Evolutionary conservation across 306 rosid species (phyloP), one percentile per base, ranked within the genome.

Genomic region (Coriaria nepalensis): DNA sequence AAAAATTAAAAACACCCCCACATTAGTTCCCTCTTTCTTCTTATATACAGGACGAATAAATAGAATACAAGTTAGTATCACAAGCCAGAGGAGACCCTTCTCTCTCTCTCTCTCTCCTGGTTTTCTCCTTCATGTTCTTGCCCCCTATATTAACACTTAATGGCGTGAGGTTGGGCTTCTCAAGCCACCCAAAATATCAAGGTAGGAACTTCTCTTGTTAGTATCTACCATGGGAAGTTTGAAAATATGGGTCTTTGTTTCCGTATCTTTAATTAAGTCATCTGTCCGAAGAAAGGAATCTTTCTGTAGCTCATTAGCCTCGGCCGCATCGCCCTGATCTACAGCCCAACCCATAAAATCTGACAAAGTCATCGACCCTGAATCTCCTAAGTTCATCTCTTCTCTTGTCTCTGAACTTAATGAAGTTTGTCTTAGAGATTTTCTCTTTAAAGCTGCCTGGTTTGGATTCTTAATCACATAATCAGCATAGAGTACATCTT

Each of bases 311-410:
- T 75, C 81, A 57, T 64, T 80, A 62, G 59, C 77, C 5, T 8
- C 8, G 35, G 73, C 81, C 1, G 63, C 7, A 9, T 73, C 87
- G 8, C 64, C 74, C 49, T 71, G 78, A 10, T 80, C 80, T 8
- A 7, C 5, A 12, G 56, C 77, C 98, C 98, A 92, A 35, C 98
- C 98, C 96, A 92, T 92, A 77, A 85, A 85, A 78, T 92, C 98
- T 8, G 62, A 75, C 33, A 92, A 67, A 10, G 98, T 92, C 93
- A 77, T 85, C 13, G 86, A 68, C 48, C 49, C 13, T 0, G 68
- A 62, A 39, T 80, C 94, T 3, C 37, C 10, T 10, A 46, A 11
- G 11, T 29, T 13, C 12, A 6, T 20, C n/a, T 75, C 96, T 42
- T 69, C 90, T 59, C 39, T 72, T 13, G 56, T 66, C 45, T 52